Conservation (phyloP, 768 basidiomycete genomes). For the Kwoniella heveanensis region DNA sequence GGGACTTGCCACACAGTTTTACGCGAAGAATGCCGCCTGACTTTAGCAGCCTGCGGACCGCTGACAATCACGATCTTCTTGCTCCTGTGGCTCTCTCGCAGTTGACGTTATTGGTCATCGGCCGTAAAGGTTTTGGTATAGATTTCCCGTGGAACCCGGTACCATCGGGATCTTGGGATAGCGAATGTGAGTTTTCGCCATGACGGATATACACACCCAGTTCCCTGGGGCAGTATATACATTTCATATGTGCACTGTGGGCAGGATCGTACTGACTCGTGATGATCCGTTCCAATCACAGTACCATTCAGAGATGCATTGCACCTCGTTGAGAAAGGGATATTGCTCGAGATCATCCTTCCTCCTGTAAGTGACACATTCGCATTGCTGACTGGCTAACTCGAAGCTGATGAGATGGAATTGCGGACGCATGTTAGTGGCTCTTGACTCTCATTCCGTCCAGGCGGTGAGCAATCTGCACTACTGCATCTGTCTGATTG, state of each 20-base stretch:
- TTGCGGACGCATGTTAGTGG: background rate
- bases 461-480: background rate
- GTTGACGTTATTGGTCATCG: conserved; percentile 35
- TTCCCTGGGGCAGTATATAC: too few relatives aligned
- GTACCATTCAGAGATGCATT: conserved; percentile 36
- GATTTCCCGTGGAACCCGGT: conserved; percentile 26
- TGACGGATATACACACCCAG: too few relatives aligned
- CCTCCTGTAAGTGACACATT: conserved; percentile 9
- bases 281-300: conserved; percentile 1
- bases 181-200: conserved; percentile 10
- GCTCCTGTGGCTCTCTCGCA: background rate
- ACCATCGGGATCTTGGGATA: conserved; percentile 12
- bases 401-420: too few relatives aligned
- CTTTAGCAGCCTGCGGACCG: too few relatives aligned
- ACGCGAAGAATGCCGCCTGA: too few relatives aligned
- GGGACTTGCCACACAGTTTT: too few relatives aligned
- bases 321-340: conserved; percentile 22
- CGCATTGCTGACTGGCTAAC: too few relatives aligned
- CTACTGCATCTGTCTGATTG: too few relatives aligned
- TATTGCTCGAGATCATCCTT: conserved; percentile 24
- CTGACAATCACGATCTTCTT: background rate
- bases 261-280: too few relatives aligned
- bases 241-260: too few relatives aligned
- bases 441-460: background rate
- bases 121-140: conserved; percentile 22